phyloP scores from a whole-genome alignment of 2,329 filamentous ascomycete genomes.

The Trichoderma atrobrunneum region DNA sequence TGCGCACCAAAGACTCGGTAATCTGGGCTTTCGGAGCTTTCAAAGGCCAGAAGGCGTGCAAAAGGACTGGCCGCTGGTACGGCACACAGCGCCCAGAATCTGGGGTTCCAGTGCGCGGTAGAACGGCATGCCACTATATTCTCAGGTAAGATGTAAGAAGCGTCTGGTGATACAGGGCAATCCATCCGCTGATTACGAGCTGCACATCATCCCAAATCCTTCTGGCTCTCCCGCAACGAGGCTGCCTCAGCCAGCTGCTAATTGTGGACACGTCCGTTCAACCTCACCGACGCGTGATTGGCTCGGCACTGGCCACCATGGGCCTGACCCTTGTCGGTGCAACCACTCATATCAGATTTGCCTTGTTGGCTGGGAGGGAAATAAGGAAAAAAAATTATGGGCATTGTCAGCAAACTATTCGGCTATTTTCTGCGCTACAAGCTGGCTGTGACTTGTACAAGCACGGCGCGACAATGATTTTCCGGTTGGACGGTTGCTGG shows the following conservation, averaged over 20 bases:
- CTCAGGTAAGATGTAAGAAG: background rate
- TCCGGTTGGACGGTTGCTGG: background rate
- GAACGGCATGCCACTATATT: background rate
- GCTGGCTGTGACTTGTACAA: background rate
- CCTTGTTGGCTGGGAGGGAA: background rate
- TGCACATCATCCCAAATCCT: background rate
- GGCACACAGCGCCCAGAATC: background rate
- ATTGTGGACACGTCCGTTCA: slow-evolving; percentile 20
- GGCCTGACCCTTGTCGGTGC: slow-evolving; percentile 32
- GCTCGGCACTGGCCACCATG: slow-evolving; percentile 28
- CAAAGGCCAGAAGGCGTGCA: background rate
- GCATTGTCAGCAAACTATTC: background rate
- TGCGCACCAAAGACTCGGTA: slow-evolving; percentile 1
- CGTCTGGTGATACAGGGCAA: background rate
- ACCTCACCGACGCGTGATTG: slow-evolving; percentile 38
- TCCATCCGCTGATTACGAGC: background rate
- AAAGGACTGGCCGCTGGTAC: background rate
- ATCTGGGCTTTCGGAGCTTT: slow-evolving; percentile 7
- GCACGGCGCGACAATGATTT: background rate
- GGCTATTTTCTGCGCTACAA: background rate
- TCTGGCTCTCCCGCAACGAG: background rate
- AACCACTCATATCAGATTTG: slow-evolving; percentile 36
- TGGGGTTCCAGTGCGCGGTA: background rate
- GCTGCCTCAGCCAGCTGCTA: background rate
- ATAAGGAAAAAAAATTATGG: background rate